These are phyloP conservation scores for Mortierella claussenii DNA, from an alignment of 192 early-diverging fungal species.

Conservation along the genomic window DNA sequence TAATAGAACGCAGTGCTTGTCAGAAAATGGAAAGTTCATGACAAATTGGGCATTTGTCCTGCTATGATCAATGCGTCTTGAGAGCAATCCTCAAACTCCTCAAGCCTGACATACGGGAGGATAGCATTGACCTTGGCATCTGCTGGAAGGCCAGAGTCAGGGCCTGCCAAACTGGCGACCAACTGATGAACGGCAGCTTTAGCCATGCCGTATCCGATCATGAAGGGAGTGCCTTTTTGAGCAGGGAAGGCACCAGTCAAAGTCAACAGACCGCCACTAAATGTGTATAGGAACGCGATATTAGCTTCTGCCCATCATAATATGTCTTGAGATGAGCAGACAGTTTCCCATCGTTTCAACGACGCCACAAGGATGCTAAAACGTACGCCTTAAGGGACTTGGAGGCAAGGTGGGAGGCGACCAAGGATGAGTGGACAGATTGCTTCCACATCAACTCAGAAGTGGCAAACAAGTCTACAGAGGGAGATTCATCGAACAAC, in stretches of 20 bases:
- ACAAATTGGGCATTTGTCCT: conserved; percentile 10
- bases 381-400: conserved; percentile 74
- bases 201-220: conserved; percentile 92
- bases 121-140: conserved; percentile 75
- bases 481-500: background rate
- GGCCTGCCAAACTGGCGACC: conserved; percentile 75
- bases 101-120: conserved; percentile 69
- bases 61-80: no score
- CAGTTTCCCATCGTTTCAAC: no score
- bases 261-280: conserved; percentile 76
- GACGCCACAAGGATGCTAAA: no score
- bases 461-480: conserved; percentile 71
- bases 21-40: conserved; percentile 18
- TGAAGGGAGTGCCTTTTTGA: conserved; percentile 73
- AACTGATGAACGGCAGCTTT: conserved; percentile 96
- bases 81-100: no score
- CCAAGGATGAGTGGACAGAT: conserved; percentile 81
- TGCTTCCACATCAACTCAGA: conserved; percentile 85
- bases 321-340: no score
- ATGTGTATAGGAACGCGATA: no score
- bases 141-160: conserved; percentile 77
- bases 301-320: no score
- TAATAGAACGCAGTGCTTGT: background rate
- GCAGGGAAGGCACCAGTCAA: conserved; percentile 85
- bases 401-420: conserved; percentile 86